Conservation (phyloP, 1,284 basidiomycete genomes). For the Boletus mariae region DNA sequence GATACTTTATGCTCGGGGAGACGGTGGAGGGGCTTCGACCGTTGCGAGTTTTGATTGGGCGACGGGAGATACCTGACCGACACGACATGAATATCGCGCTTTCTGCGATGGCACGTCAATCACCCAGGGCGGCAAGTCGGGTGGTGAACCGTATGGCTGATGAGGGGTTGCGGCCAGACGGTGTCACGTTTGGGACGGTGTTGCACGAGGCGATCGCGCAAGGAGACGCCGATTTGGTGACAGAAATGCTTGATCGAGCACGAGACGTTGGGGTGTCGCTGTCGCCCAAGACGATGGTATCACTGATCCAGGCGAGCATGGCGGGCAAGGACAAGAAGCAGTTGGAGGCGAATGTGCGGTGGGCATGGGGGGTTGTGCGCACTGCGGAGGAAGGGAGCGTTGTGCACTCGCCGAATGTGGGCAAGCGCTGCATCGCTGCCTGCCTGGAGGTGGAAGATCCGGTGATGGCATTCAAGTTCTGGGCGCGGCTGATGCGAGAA, state of each 20-base stretch:
- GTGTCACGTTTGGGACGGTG: slow-evolving; percentile 55
- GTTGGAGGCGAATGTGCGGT: slow-evolving; percentile 37
- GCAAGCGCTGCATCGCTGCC: slow-evolving; percentile 48
- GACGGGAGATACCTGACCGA: slow-evolving; percentile 53
- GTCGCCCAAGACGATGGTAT: slow-evolving; percentile 45
- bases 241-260: slow-evolving; percentile 41
- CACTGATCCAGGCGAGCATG: slow-evolving; percentile 46
- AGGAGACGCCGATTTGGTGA: slow-evolving; percentile 43
- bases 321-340: slow-evolving; percentile 22
- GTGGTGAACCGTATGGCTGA: slow-evolving; percentile 49
- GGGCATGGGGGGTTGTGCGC: slow-evolving; percentile 43
- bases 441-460: slow-evolving; percentile 49
- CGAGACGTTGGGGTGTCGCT: slow-evolving; percentile 36
- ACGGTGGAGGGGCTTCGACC: slow-evolving; percentile 44
- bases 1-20: slow-evolving; percentile 55
- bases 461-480: slow-evolving; percentile 55
- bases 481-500: slow-evolving; percentile 46
- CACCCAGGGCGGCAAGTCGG: slow-evolving; percentile 42
- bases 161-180: slow-evolving; percentile 47
- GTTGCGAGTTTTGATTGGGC: slow-evolving; percentile 45
- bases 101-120: slow-evolving; percentile 47
- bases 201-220: slow-evolving; percentile 51
- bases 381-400: slow-evolving; percentile 35
- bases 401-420: slow-evolving; percentile 43
- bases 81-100: slow-evolving; percentile 64